Percentiles rank a stretch among this genome's conserved stretches.
Conservation (phyloP, 257 asterid genomes). For the Solanum sparsipilum region DNA sequence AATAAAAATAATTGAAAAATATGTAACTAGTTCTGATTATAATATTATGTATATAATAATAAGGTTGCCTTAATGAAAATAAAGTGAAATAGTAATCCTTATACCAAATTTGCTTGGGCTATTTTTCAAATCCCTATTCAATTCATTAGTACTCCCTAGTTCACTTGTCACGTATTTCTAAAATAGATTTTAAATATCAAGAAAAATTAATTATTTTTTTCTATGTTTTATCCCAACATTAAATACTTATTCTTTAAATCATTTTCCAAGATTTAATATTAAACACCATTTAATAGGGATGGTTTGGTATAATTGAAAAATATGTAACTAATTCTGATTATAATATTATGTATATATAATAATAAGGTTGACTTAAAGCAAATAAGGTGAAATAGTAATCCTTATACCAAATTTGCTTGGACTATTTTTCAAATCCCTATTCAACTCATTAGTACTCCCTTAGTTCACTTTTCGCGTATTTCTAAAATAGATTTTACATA, state of each 20-base stretch:
- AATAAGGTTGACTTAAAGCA: neutral
- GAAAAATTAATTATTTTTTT: too few relatives aligned
- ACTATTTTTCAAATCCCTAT: neutral
- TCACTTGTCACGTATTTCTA: rapidly evolving
- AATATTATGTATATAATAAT: neutral
- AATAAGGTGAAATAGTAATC: neutral
- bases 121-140: neutral
- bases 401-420: neutral
- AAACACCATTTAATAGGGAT: too few relatives aligned
- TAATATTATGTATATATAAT: neutral
- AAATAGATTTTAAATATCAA: too few relatives aligned
- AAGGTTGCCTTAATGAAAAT: neutral
- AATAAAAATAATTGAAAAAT: neutral
- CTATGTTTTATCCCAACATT: too few relatives aligned
- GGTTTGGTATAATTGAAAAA: neutral
- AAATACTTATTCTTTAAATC: too few relatives aligned
- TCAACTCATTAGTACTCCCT: neutral
- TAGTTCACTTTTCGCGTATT: too few relatives aligned
- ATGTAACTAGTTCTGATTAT: neutral
- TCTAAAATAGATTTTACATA: too few relatives aligned
- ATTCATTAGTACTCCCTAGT: neutral
- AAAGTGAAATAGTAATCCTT: neutral
- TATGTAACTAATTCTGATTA: neutral
- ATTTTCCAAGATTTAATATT: too few relatives aligned
- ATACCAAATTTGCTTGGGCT: neutral